Evolutionary conservation across 2,329 filamentous ascomycete species (phyloP).

Genomic region (Alternaria consortialis): DNA sequence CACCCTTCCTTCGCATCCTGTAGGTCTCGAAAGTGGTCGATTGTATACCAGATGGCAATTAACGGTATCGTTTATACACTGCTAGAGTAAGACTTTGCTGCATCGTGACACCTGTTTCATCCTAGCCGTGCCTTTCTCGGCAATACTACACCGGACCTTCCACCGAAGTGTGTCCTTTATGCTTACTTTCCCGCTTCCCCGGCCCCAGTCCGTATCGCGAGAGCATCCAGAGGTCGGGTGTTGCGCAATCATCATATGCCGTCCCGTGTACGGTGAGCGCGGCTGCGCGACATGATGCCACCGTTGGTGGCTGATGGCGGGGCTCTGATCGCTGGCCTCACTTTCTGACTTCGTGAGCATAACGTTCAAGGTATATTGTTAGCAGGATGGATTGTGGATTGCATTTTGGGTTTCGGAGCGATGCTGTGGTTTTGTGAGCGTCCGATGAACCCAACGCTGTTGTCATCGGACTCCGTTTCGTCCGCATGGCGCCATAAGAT

Average conservation of each 20-base stretch:
- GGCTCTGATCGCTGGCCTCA: constrained; percentile 2
- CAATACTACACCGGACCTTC: constrained; percentile 11
- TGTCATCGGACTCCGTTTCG: background rate
- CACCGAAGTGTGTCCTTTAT: constrained; percentile 21
- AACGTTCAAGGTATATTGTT: background rate
- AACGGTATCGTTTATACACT: constrained; percentile 9
- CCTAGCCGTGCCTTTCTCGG: constrained; percentile 16
- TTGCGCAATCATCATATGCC: constrained; percentile 28
- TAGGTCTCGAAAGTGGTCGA: constrained; percentile 27
- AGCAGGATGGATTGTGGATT: background rate
- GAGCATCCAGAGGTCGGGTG: constrained; percentile 18
- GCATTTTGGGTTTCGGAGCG: background rate
- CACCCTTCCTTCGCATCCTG: constrained; percentile 14
- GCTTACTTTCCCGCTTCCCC: constrained; percentile 28
- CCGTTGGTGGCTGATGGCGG: constrained; percentile 11
- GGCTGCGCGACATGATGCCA: constrained; percentile 20
- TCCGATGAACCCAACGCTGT: background rate
- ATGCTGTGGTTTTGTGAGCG: background rate
- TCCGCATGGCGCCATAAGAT: background rate
- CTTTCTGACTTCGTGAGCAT: background rate
- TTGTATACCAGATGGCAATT: constrained; percentile 6
- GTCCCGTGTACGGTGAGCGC: constrained; percentile 17
- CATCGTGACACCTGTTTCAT: constrained; percentile 16
- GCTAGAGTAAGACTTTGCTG: constrained; percentile 6
- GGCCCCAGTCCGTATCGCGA: constrained; percentile 17